Conservation (phyloP, 2,329 filamentous ascomycete species). For the Trichophyton schoenleinii region DNA sequence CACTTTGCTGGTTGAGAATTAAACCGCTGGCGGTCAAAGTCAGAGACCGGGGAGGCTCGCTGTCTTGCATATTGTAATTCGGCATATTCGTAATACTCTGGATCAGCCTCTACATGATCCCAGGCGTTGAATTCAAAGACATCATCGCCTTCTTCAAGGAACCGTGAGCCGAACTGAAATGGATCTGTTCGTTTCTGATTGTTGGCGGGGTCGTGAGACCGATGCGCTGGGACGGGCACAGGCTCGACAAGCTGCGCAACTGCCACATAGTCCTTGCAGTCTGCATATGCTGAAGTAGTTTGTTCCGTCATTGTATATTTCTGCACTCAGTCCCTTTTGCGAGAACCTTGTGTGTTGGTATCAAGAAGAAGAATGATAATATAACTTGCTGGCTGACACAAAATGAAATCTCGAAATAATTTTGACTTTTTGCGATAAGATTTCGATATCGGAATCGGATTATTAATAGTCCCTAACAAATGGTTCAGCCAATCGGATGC, state of each 20-base stretch:
- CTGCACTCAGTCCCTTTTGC: constrained; percentile 10
- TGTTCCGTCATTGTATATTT: not conserved
- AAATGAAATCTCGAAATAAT: not conserved
- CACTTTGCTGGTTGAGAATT: constrained; percentile 84
- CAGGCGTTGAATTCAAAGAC: constrained; percentile 97
- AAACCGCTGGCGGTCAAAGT: constrained; percentile 85
- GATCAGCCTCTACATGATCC: constrained; percentile 94
- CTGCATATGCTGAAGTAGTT: constrained; percentile 14
- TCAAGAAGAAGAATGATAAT: not conserved
- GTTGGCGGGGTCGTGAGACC: constrained; percentile 55
- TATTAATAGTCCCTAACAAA: not conserved
- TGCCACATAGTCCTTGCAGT: constrained; percentile 19
- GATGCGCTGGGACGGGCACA: constrained; percentile 40
- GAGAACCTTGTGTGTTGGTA: not conserved
- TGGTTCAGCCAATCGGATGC: not conserved
- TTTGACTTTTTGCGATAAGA: not conserved
- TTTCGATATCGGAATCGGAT: not conserved
- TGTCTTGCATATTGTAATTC: constrained; percentile 76
- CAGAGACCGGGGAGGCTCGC: constrained; percentile 71
- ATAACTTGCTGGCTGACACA: not conserved
- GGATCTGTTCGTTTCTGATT: constrained; percentile 82
- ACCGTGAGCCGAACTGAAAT: constrained; percentile 89
- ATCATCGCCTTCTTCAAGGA: constrained; percentile 69
- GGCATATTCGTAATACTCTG: constrained; percentile 73
- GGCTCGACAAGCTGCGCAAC: constrained; percentile 36